Evolutionary conservation across 257 asterid species (phyloP).

Genomic region (Solanum peruvianum): DNA sequence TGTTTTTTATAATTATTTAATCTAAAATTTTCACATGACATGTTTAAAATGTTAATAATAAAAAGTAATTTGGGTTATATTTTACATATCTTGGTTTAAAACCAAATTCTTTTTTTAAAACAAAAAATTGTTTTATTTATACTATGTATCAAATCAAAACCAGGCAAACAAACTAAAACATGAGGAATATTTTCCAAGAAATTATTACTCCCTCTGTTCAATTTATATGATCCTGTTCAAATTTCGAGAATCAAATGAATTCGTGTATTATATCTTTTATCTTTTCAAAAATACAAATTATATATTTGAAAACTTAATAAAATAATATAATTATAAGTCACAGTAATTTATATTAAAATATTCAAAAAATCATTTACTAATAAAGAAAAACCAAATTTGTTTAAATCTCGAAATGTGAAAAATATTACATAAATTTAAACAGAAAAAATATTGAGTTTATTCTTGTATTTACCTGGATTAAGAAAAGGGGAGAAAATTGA

Average conservation of each 20-base stretch:
- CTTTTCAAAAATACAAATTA: not conserved
- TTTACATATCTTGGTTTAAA: not conserved
- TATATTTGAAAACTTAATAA: not conserved
- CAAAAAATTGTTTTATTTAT: not conserved
- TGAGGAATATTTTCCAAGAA: not conserved
- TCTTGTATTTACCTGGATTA: conserved; percentile 42
- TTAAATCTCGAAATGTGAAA: not conserved
- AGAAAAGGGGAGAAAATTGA: conserved; percentile 58
- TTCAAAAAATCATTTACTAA: rapidly evolving
- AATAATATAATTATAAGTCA: too few relatives aligned
- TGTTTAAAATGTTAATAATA: not conserved
- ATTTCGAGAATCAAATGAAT: not conserved
- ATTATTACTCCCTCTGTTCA: not conserved
- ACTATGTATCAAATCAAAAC: not conserved
- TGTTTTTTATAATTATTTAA: not conserved
- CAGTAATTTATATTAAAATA: too few relatives aligned
- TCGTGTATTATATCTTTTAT: not conserved
- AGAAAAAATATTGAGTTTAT: not conserved
- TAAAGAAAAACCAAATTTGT: rapidly evolving
- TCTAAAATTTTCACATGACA: not conserved
- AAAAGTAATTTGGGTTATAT: not conserved
- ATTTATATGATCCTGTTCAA: not conserved
- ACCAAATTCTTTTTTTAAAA: not conserved
- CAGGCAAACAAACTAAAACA: not conserved
- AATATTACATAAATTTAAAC: not conserved